These are phyloP conservation scores for Pluteus cervinus DNA, from an alignment of 768 basidiomycete species.

Conservation along the genomic window DNA sequence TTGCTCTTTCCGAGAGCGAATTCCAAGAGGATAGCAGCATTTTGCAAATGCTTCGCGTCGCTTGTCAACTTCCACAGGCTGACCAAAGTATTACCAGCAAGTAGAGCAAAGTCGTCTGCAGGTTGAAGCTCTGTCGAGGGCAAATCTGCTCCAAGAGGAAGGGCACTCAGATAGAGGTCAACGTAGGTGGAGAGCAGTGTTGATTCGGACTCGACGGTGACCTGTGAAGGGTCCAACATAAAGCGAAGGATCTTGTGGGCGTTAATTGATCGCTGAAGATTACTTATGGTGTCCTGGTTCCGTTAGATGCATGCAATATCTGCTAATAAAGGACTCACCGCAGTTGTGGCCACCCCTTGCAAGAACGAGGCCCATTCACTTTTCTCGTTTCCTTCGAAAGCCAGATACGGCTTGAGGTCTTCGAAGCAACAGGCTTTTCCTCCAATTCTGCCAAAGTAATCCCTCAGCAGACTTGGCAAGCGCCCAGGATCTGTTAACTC, in stretches of 20 bases:
- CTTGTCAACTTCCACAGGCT: constrained; percentile 53
- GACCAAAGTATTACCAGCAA: constrained; percentile 66
- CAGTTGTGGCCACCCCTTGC: constrained; percentile 36
- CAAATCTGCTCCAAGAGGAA: constrained; percentile 61
- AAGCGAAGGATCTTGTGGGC: constrained; percentile 68
- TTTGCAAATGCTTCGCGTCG: constrained; percentile 55
- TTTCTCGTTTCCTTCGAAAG: constrained; percentile 40
- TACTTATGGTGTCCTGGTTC: constrained; percentile 15
- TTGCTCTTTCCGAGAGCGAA: constrained; percentile 67
- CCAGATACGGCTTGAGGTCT: constrained; percentile 68
- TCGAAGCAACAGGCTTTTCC: constrained; percentile 86
- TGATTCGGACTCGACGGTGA: constrained; percentile 53
- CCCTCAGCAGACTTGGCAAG: constrained; percentile 45
- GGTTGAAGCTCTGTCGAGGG: constrained; percentile 79
- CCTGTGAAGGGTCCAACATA: constrained; percentile 40
- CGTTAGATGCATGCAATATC: constrained; percentile 1
- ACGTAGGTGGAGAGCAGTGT: constrained; percentile 46
- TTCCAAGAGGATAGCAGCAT: constrained; percentile 63
- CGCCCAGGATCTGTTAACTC: constrained; percentile 33
- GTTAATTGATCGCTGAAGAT: constrained; percentile 67
- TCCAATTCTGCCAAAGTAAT: constrained; percentile 68
- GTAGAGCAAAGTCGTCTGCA: constrained; percentile 76
- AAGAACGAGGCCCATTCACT: constrained; percentile 51
- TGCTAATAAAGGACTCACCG: constrained; percentile 30
- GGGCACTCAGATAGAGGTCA: constrained; percentile 57